A percentile compares a stretch with the other conserved stretches of the same genome.
Evolutionary conservation across 140 eudicot genomes (phyloP).

Genomic region (Flaveria floridana): DNA sequence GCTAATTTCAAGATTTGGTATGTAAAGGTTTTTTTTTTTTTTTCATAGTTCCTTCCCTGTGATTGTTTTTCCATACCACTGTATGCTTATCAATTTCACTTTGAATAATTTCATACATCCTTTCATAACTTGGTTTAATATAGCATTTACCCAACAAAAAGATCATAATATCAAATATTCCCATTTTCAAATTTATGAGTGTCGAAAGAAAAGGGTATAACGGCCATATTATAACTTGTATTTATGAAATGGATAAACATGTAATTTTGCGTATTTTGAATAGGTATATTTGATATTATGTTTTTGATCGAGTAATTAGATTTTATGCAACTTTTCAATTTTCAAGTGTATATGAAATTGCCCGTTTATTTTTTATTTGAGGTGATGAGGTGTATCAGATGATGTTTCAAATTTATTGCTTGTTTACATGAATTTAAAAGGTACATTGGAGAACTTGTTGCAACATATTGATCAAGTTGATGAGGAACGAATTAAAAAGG

Average conservation of each 20-base stretch:
- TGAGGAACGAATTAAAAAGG: slow-evolving; percentile 74
- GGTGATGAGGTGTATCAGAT: background rate
- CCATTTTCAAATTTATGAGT: background rate
- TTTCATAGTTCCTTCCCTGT: slow-evolving; percentile 7
- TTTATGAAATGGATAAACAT: background rate
- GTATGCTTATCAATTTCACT: background rate
- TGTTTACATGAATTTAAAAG: slow-evolving; percentile 37
- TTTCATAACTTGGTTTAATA: background rate
- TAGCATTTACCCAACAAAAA: background rate
- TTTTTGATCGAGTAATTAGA: background rate
- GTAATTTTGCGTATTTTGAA: background rate
- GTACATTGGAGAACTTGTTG: slow-evolving; percentile 70
- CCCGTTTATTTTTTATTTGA: slow-evolving; percentile 10
- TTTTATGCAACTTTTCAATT: background rate
- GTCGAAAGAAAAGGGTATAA: slow-evolving; percentile 2
- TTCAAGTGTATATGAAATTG: background rate
- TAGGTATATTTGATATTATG: background rate
- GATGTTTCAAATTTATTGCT: slow-evolving; percentile 28
- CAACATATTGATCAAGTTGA: slow-evolving; percentile 63
- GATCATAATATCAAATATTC: background rate
- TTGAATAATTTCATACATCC: background rate
- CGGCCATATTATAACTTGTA: background rate
- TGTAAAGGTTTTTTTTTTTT: background rate
- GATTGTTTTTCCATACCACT: background rate
- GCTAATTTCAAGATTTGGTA: slow-evolving; percentile 82